A percentile compares a stretch with the other conserved stretches of the same genome.
Conservation (phyloP, 371 early-diverging fungal species). For the Mucor mucedo region DNA sequence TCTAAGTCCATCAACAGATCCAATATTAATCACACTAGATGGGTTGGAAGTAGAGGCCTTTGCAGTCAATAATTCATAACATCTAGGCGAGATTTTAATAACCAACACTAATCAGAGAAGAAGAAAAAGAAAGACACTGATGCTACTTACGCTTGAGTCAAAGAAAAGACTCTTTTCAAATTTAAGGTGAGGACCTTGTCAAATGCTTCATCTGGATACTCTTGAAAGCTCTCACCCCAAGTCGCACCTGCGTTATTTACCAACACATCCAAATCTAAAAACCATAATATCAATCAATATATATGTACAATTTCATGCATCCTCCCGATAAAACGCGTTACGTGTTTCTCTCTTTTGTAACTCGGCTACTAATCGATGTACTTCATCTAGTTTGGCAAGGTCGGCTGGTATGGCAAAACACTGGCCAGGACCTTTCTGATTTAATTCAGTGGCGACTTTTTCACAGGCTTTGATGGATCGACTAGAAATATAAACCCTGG, state of each 20-base stretch:
- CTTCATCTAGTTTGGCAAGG: conserved; percentile 63
- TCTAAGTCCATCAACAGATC: conserved; percentile 72
- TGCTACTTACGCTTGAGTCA: conserved; percentile 72
- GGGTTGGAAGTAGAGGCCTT: conserved; percentile 53
- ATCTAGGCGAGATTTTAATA: conserved; percentile 25
- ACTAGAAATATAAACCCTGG: conserved; percentile 76
- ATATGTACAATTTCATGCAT: background rate
- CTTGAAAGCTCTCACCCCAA: conserved; percentile 56
- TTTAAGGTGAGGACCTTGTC: conserved; percentile 85
- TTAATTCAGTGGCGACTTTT: conserved; percentile 61
- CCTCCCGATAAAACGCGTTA: conserved; percentile 21
- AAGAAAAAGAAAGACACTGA: background rate
- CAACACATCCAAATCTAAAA: conserved; percentile 75
- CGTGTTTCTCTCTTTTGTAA: conserved; percentile 65
- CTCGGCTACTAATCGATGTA: conserved; percentile 60
- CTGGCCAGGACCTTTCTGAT: conserved; percentile 63
- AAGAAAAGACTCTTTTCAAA: conserved; percentile 77
- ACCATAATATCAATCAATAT: background rate
- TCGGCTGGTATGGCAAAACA: conserved; percentile 81
- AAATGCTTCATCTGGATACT: conserved; percentile 71
- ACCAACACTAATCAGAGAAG: too few species aligned
- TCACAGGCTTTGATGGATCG: conserved; percentile 67
- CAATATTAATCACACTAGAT: conserved; percentile 66
- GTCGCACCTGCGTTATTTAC: conserved; percentile 86
- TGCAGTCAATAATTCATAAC: conserved; percentile 73